Base-by-base conservation (phyloP, 1,284 basidiomycete genomes). In the Golubevia pallescens region DNA sequence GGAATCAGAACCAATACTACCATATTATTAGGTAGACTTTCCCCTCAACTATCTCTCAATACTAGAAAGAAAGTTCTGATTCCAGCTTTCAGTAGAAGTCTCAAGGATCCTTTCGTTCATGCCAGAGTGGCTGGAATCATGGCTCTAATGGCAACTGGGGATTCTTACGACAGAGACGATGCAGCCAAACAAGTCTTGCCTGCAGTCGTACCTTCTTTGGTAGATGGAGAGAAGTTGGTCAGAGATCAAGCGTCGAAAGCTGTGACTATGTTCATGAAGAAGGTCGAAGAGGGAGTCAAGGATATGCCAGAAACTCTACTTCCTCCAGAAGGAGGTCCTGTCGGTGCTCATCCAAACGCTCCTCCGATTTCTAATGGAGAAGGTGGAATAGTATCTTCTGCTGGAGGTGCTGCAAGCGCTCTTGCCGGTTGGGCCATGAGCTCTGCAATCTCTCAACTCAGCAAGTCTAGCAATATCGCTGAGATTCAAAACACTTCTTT, bases 1-100 rank as follows among this genome's bases (percentile, higher is more conserved):
- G 95, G 94, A 1, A 97, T 99, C 78, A 90, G 97, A 54, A 99
- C 96, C 13, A 99, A 99, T 83, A 97, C 96, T 0, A 98, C 95
- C 80, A 97, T 99, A 73, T 90, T 99, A 2, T 91, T 99, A 55
- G 96, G 96, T 7, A 90, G 95, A 8, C 89, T 99, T 2, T 94
- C 93, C 0, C 94, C 94, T 0, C 90, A 90, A 1, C 88, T 99
- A 1, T 92, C 92, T 0, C 89, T 92, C 66, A 91, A 93, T 74
- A 98, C 96, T 4, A 94, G 95, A 83, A 91, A 92, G 71, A 98
- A 97, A 81, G 94, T 99, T 8, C 90, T 99, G 1, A 93, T 98
- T 0, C 94, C 96, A 1, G 97, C 97, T 0, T 99, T 99, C 84
- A 90, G 92, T 0, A 90, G 94, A 63, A 93, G 93, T 7, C 86